Evolutionary conservation across 139 green algal genomes (phyloP).

Genomic region (Gonium pectorale): DNA sequence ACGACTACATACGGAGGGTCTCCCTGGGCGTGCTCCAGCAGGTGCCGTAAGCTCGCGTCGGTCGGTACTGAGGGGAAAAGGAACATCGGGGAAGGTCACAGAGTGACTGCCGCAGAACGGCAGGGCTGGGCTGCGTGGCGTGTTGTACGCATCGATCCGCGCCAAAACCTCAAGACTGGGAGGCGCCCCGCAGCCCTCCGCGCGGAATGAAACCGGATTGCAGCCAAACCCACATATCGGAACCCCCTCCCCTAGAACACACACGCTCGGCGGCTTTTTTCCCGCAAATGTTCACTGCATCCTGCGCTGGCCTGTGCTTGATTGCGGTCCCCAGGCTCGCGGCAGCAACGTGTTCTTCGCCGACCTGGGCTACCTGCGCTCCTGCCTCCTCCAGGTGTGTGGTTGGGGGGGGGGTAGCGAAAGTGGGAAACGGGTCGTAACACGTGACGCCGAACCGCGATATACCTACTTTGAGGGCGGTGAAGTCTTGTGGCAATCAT

Average conservation of each 20-base stretch:
- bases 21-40: constrained; percentile 10
- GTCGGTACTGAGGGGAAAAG: background rate
- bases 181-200: background rate
- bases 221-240: background rate
- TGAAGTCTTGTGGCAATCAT: no score
- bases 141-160: background rate
- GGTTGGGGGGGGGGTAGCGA: no score
- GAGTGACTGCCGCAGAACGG: background rate
- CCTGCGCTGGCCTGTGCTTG: no score
- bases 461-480: no score
- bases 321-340: background rate
- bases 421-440: no score
- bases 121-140: background rate
- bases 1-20: constrained; percentile 5
- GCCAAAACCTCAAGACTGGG: background rate
- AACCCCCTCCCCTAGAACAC: background rate
- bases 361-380: constrained; percentile 21
- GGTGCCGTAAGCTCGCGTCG: no score
- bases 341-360: constrained; percentile 32
- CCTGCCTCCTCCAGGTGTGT: constrained; percentile 13
- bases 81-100: background rate
- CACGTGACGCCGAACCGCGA: no score
- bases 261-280: no score
- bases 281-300: no score
- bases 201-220: background rate